Conservation (phyloP, 805 yeast genomes). For the Cyberlindnera misumaiensis region DNA sequence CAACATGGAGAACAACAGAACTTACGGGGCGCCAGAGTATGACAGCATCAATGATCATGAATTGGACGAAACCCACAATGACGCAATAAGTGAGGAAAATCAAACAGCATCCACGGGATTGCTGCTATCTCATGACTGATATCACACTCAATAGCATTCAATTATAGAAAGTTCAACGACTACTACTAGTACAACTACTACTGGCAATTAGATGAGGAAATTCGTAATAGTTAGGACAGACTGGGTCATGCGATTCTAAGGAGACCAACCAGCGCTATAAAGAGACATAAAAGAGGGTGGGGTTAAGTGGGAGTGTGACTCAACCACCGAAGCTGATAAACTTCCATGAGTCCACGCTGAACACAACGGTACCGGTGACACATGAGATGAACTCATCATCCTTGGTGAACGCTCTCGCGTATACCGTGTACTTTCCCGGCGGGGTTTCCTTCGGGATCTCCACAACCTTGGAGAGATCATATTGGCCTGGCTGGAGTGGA, state of each 20-base stretch:
- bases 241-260: too few relatives aligned
- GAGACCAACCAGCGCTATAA: too few relatives aligned
- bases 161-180: too few relatives aligned
- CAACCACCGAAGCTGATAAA: constrained; percentile 7
- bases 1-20: constrained; percentile 28
- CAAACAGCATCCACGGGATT: background rate
- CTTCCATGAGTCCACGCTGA: constrained; percentile 29
- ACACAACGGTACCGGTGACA: constrained; percentile 60
- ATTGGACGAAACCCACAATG: constrained; percentile 2
- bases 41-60: constrained; percentile 6
- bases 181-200: too few relatives aligned
- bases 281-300: too few relatives aligned
- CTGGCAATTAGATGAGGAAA: too few relatives aligned
- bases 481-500: constrained; percentile 69
- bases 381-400: constrained; percentile 83
- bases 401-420: constrained; percentile 83
- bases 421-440: constrained; percentile 84
- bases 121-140: background rate
- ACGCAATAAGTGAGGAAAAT: constrained; percentile 8
- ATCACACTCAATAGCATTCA: too few relatives aligned
- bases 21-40: constrained; percentile 16
- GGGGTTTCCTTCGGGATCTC: constrained; percentile 90
- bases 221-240: too few relatives aligned
- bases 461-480: constrained; percentile 60
- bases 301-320: background rate